Conservation (phyloP, 2,329 filamentous ascomycete species). For the Trichoderma sp. region DNA sequence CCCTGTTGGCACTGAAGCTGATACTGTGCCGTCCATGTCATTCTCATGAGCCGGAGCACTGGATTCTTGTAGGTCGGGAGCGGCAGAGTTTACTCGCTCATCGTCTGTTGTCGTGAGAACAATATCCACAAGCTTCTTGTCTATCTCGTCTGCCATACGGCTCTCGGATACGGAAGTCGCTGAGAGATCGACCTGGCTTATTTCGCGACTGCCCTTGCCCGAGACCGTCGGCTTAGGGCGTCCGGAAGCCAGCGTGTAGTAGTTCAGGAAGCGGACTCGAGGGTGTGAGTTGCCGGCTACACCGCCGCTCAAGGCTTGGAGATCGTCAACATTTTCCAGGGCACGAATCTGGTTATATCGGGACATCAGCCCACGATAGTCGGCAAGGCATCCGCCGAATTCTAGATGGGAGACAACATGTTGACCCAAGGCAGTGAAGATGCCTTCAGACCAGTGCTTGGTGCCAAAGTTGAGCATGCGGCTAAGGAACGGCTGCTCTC, state of each 20-base stretch:
- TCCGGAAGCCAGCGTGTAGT: constrained; percentile 85
- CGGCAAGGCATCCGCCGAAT: constrained; percentile 78
- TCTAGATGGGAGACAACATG: constrained; percentile 81
- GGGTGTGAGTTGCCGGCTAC: constrained; percentile 39
- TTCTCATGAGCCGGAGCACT: neutral
- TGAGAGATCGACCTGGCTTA: constrained; percentile 23
- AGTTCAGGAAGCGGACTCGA: constrained; percentile 80
- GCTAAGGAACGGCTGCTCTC: constrained; percentile 69
- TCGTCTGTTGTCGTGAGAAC: neutral
- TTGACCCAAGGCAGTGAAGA: constrained; percentile 69
- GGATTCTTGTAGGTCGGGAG: neutral
- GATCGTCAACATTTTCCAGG: constrained; percentile 70
- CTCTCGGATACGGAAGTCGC: neutral
- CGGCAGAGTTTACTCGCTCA: neutral
- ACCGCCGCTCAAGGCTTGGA: constrained; percentile 37
- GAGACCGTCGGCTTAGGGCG: constrained; percentile 54
- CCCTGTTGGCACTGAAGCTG: neutral
- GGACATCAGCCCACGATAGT: constrained; percentile 68
- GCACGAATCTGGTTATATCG: constrained; percentile 71
- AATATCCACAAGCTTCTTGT: neutral
- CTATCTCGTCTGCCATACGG: neutral
- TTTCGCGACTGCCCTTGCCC: constrained; percentile 17
- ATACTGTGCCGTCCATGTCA: neutral
- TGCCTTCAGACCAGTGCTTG: constrained; percentile 73
- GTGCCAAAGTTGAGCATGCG: constrained; percentile 74